These are phyloP conservation scores for Sorghum bicolor DNA, from an alignment of 176 grass and related monocot genomes.

Conservation along the genomic window DNA sequence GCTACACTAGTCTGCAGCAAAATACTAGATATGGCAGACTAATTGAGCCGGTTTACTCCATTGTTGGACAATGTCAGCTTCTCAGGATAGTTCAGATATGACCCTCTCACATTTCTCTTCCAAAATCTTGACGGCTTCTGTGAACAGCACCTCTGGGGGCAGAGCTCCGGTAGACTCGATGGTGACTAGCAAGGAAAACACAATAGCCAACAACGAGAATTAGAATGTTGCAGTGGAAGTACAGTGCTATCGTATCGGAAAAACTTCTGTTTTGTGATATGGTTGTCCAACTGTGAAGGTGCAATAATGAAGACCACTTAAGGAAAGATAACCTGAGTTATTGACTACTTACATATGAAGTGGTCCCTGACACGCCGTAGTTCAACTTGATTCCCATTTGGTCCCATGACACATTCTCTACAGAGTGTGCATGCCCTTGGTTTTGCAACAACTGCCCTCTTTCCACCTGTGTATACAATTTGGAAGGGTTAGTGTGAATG, in stretches of 20 bases:
- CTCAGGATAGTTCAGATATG: constrained; percentile 70
- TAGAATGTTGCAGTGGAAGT: not conserved
- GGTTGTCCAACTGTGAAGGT: not conserved
- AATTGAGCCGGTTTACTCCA: not conserved
- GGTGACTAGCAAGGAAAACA: constrained; percentile 50
- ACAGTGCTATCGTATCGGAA: not conserved
- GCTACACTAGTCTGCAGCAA: not conserved
- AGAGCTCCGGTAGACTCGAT: constrained; percentile 66
- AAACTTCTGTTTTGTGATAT: not conserved
- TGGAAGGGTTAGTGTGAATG: not conserved
- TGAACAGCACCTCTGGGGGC: constrained; percentile 68
- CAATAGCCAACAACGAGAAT: not conserved
- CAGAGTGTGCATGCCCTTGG: constrained; percentile 83
- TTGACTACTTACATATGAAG: constrained; percentile 77
- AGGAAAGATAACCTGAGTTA: not conserved
- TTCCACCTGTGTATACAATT: constrained; percentile 38
- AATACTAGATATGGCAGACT: not conserved
- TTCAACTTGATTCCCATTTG: constrained; percentile 34
- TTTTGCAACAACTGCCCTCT: constrained; percentile 58
- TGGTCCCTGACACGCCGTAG: constrained; percentile 76
- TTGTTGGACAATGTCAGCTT: not conserved
- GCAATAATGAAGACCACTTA: not conserved
- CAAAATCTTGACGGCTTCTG: constrained; percentile 72
- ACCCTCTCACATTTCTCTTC: constrained; percentile 75
- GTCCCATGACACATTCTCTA: constrained; percentile 63